Conservation (phyloP, 257 asterid genomes). For the Salvia hispanica region DNA sequence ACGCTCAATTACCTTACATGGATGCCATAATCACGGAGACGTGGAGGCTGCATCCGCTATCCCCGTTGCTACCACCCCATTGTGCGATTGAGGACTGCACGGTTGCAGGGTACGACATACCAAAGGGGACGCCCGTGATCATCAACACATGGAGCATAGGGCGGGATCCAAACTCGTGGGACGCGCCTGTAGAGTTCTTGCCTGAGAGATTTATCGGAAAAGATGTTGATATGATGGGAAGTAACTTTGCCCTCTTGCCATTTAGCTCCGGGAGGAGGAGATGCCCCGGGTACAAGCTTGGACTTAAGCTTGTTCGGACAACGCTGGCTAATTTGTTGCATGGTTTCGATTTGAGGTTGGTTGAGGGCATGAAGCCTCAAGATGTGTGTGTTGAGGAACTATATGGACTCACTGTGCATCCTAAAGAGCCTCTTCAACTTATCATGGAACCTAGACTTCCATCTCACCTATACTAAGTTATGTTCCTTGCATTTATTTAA, state of each 20-base stretch:
- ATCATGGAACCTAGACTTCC: constrained; percentile 24
- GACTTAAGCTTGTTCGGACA: constrained; percentile 34
- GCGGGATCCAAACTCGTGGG: constrained; percentile 31
- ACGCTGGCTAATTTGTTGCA: constrained; percentile 42
- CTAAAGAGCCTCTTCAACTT: constrained; percentile 28
- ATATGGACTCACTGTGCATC: constrained; percentile 32
- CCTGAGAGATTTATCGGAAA: constrained; percentile 38
- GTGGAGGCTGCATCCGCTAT: constrained; percentile 31
- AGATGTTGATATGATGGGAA: constrained; percentile 27
- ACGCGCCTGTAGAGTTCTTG: constrained; percentile 27
- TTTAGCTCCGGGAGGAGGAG: constrained; percentile 39
- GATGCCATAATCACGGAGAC: constrained; percentile 40
- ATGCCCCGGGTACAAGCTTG: constrained; percentile 32
- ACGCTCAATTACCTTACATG: constrained; percentile 34
- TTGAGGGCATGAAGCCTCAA: constrained; percentile 30
- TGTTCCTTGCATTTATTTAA: too few relatives aligned
- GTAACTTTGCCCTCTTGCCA: constrained; percentile 32
- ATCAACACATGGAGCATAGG: constrained; percentile 37
- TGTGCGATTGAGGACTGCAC: constrained; percentile 34
- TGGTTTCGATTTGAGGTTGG: constrained; percentile 38
- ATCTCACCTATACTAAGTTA: not conserved
- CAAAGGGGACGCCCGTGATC: constrained; percentile 30
- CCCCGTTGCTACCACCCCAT: constrained; percentile 31
- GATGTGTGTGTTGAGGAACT: constrained; percentile 38
- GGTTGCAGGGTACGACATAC: constrained; percentile 33